Percentiles rank a stretch among this genome's conserved stretches.
Conservation (phyloP, 345 rosid genomes). For the Euclidium syriacum region DNA sequence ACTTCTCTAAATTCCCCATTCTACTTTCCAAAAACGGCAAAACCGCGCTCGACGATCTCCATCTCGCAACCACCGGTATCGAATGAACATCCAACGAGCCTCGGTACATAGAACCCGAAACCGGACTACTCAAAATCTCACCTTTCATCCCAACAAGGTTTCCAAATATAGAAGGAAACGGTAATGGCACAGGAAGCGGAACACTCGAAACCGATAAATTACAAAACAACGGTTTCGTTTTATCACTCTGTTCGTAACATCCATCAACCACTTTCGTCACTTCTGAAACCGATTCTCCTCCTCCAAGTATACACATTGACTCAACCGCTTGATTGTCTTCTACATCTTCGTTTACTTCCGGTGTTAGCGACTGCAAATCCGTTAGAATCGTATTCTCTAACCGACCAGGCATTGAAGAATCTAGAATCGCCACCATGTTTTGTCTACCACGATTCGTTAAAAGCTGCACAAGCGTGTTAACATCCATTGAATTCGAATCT, state of each 20-base stretch:
- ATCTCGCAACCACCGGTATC: constrained; percentile 64
- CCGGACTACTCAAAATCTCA: constrained; percentile 59
- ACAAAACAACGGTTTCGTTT: constrained; percentile 48
- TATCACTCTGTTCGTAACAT: constrained; percentile 37
- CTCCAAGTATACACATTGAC: constrained; percentile 68
- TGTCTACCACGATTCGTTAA: constrained; percentile 65
- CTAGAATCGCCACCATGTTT: constrained; percentile 61
- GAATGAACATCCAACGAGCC: constrained; percentile 80
- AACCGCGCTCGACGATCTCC: constrained; percentile 60
- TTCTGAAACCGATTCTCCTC: constrained; percentile 52
- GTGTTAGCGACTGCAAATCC: constrained; percentile 57
- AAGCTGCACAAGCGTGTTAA: constrained; percentile 50
- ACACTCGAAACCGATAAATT: constrained; percentile 60
- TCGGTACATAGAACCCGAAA: constrained; percentile 34
- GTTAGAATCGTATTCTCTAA: constrained; percentile 39
- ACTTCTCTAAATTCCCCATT: constrained; percentile 47
- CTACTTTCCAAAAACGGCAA: constrained; percentile 67
- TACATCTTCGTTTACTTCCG: constrained; percentile 52
- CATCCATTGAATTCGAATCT: constrained; percentile 54
- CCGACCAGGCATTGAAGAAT: constrained; percentile 71
- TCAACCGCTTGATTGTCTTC: constrained; percentile 70
- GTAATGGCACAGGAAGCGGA: constrained; percentile 90
- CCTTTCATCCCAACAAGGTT: constrained; percentile 60
- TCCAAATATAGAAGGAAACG: constrained; percentile 84
- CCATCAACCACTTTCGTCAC: constrained; percentile 50